A percentile compares a stretch with the other conserved stretches of the same genome.
phyloP scores from a whole-genome alignment of 169 alveolate species.

The Cryptosporidium andersoni region DNA sequence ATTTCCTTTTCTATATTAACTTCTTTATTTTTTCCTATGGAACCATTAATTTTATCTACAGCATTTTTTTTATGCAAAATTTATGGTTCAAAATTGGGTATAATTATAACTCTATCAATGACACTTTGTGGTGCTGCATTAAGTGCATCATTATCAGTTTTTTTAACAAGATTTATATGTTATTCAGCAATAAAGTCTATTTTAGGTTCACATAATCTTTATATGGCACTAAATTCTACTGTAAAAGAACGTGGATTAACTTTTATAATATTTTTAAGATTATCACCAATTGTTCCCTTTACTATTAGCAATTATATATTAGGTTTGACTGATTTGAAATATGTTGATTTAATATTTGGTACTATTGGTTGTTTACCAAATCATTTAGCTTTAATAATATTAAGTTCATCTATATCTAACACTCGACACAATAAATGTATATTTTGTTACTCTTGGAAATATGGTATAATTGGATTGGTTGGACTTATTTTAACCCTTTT shows the following conservation, averaged over 20 bases:
- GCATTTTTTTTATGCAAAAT: conserved; percentile 22
- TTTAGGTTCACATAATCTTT: neutral
- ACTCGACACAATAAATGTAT: neutral
- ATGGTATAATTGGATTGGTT: neutral
- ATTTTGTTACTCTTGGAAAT: conserved; percentile 6
- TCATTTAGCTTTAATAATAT: neutral
- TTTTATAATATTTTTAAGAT: conserved; percentile 5
- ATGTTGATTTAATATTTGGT: conserved; percentile 11
- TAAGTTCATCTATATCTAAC: conserved; percentile 26
- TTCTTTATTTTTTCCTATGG: conserved; percentile 33
- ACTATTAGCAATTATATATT: conserved; percentile 23
- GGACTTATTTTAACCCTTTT: neutral
- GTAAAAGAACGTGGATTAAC: conserved; percentile 15
- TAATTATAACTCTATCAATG: conserved; percentile 8
- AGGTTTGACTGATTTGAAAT: conserved; percentile 37
- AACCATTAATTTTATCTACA: conserved; percentile 39
- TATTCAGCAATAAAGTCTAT: neutral
- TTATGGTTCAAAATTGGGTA: conserved; percentile 4
- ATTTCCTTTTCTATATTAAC: conserved; percentile 18
- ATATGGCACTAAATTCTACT: conserved; percentile 7
- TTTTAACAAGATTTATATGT: neutral
- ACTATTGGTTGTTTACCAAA: conserved; percentile 35
- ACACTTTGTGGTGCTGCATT: conserved; percentile 8
- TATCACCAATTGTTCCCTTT: conserved; percentile 39
- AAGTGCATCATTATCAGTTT: conserved; percentile 32